phyloP scores from a whole-genome alignment of 2,329 filamentous ascomycete species.

The Cladosporium sp. region DNA sequence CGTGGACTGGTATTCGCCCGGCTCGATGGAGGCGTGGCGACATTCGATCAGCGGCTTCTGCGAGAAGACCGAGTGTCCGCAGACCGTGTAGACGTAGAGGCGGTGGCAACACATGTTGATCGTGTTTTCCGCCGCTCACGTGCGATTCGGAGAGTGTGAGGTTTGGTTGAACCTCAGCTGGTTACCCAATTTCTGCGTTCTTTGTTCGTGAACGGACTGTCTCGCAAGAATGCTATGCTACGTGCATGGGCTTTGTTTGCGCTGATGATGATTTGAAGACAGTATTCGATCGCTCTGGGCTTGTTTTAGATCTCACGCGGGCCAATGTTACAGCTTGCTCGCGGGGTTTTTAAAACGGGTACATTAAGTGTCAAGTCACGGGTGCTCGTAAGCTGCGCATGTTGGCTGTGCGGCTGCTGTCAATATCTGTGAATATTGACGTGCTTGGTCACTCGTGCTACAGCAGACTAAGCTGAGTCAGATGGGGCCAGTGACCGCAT shows the following conservation, averaged over 20 bases:
- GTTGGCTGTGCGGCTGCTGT: too few species aligned
- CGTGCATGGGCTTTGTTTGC: neutral
- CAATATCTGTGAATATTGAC: too few species aligned
- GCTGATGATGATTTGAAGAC: too few species aligned
- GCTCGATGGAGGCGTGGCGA: conserved; percentile 22
- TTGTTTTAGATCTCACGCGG: too few species aligned
- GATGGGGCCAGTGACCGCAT: too few species aligned
- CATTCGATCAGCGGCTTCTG: conserved; percentile 32
- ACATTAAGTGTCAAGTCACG: too few species aligned
- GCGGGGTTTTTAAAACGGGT: too few species aligned
- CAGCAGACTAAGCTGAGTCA: too few species aligned
- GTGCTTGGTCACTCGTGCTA: too few species aligned
- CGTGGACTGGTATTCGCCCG: conserved; percentile 17
- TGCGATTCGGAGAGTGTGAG: neutral
- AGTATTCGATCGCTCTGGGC: too few species aligned
- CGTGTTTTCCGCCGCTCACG: neutral
- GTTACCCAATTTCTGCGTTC: neutral
- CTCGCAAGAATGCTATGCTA: conserved; percentile 5
- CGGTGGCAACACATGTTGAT: conserved; percentile 38
- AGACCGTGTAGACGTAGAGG: conserved; percentile 36
- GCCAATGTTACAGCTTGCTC: too few species aligned
- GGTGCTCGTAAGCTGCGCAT: too few species aligned
- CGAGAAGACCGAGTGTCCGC: conserved; percentile 36
- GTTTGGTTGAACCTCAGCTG: neutral
- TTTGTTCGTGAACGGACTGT: conserved; percentile 3